Percentiles rank a stretch among this genome's conserved stretches.
Conservation (phyloP, 768 basidiomycete species). For the Infundibulicybe gibba region DNA sequence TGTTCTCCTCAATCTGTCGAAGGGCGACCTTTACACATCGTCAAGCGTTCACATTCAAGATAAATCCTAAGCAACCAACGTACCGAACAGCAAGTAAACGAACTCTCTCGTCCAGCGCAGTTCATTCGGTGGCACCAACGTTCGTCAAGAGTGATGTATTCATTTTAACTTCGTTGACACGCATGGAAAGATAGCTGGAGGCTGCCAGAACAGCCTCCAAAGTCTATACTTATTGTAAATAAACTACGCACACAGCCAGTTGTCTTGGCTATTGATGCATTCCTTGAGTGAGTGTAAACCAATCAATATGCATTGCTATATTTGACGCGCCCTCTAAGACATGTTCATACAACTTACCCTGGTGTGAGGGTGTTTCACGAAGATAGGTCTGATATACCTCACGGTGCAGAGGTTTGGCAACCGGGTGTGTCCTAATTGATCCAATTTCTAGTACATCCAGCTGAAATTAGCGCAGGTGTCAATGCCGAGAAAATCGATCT, state of each 20-base stretch:
- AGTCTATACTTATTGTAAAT: constrained; percentile 74
- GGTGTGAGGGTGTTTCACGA: constrained; percentile 65
- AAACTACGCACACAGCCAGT: constrained; percentile 78
- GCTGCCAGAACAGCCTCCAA: constrained; percentile 38
- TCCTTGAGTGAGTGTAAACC: constrained; percentile 52
- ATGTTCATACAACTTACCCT: constrained; percentile 55
- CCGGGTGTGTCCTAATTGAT: constrained; percentile 34
- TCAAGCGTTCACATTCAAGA: no score
- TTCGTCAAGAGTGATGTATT: constrained; percentile 15
- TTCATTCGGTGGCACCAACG: constrained; percentile 13
- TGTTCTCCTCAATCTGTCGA: no score
- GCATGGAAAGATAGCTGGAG: constrained; percentile 32
- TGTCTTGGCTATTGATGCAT: constrained; percentile 69
- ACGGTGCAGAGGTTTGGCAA: constrained; percentile 62
- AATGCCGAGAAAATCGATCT: constrained; percentile 70
- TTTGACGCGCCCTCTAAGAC: constrained; percentile 31
- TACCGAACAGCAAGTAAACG: no score
- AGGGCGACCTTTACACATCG: no score
- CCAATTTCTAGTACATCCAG: background rate
- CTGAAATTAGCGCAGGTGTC: no score
- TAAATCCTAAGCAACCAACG: no score
- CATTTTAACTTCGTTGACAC: constrained; percentile 16
- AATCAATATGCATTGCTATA: background rate
- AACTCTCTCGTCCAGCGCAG: no score
- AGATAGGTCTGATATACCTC: constrained; percentile 61